Base-by-base conservation (phyloP, 371 early-diverging fungal species). In the Mortierella sp. region DNA sequence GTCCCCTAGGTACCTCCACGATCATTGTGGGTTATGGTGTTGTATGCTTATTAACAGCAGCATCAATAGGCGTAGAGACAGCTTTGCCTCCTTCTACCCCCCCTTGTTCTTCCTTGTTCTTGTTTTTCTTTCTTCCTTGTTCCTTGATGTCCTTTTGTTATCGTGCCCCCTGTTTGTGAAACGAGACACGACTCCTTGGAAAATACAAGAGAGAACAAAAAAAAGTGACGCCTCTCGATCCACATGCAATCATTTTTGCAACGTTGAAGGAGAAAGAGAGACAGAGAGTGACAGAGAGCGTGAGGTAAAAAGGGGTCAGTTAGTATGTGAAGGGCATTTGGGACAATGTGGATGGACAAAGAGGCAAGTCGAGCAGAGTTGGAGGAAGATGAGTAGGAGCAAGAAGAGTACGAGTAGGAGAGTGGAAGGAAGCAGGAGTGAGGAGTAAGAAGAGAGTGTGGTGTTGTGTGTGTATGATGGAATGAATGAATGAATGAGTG, bases 91-190 rank as follows among this genome's bases (percentile, higher is more conserved):
- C 35, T 18, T 21, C 63, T 18, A 46, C 48, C 27, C 29, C 29
- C 32, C n/a, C 4, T 29, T 29, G 12, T 7, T 27, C 29, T 16
- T 35, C 27, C 35, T 35, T 63, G 6, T 35, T 7, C 4, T 63
- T 27, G 7, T 32, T 63, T 7, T 16, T 35, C 18, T 16, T 32
- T 63, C 6, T 7, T 18, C 35, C 35, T 63, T 35, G 35, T 56
- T 56, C 58, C 21, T 51, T 51, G 51, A 51, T 21, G 21, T 51
- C 51, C 58, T 56, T 51, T 56, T 56, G 58, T 56, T 56, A 56
- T 56, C 58, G 58, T 56, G 58, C 63, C 76, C 70, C 77, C 77
- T 72, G 77, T 77, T 77, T 71, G 71, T 77, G 77, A 77, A 77
- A 77, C 77, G 71, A 38, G 70, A 56, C 43, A 76, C 2, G 41